Evolutionary conservation across 768 basidiomycete genomes (phyloP).

Genomic region (Fomitopsis serialis): DNA sequence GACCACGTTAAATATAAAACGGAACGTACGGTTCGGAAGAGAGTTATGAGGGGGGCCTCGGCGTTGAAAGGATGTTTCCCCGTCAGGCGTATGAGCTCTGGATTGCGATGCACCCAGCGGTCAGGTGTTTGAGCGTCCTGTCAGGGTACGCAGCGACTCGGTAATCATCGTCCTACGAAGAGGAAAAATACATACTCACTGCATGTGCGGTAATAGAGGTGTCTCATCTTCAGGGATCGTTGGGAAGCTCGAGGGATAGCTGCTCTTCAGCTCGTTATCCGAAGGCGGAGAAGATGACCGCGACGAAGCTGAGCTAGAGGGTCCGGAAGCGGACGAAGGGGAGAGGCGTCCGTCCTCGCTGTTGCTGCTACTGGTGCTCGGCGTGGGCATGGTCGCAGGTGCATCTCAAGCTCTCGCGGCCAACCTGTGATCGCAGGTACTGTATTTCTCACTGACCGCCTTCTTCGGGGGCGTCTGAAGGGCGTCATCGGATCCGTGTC

Average conservation of each 20-base stretch:
- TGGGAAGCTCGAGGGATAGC: constrained; percentile 18
- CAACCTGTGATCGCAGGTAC: no score
- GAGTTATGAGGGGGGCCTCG: constrained; percentile 41
- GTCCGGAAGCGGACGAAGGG: background rate
- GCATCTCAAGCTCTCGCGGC: background rate
- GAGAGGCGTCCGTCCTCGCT: background rate
- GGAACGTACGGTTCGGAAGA: constrained; percentile 36
- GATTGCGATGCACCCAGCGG: constrained; percentile 35
- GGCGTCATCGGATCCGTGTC: no score
- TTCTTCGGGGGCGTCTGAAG: no score
- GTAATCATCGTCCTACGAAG: background rate
- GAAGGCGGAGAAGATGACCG: background rate
- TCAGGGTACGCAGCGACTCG: background rate
- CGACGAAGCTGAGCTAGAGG: background rate
- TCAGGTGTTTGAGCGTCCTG: constrained; percentile 35
- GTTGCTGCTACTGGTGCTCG: background rate
- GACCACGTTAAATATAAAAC: no score
- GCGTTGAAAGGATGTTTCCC: constrained; percentile 60
- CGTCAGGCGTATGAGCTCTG: constrained; percentile 43
- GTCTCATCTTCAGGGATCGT: constrained; percentile 20
- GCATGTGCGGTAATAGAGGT: constrained; percentile 17
- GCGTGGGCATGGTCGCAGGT: background rate
- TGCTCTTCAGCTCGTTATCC: background rate
- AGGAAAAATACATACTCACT: constrained; percentile 10
- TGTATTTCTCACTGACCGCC: no score